Evolutionary conservation across 1,139 yeast genomes (phyloP).

Genomic region (Hyphopichia burtonii): DNA sequence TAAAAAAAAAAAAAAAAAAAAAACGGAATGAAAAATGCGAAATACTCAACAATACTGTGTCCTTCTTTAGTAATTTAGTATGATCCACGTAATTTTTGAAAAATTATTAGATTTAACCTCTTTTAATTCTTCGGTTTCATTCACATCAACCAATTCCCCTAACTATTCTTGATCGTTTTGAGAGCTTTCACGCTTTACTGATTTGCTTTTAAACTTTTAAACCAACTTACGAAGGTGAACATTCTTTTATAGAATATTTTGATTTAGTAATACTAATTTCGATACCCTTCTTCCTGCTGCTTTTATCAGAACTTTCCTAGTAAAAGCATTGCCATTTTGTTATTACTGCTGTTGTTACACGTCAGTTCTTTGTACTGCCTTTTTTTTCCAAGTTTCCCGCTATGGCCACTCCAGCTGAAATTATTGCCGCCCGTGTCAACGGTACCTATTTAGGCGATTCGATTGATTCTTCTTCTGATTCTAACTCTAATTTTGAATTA

Average conservation of each 20-base stretch:
- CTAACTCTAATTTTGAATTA: not conserved
- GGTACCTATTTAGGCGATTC: constrained; percentile 21
- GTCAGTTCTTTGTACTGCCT: not conserved
- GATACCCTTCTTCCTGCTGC: constrained; percentile 5
- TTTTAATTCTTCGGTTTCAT: not conserved
- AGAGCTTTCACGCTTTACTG: too few species aligned
- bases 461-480: not conserved
- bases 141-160: not conserved
- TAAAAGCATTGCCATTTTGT: constrained; percentile 6
- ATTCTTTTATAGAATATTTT: too few species aligned
- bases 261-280: not conserved
- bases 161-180: too few species aligned
- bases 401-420: constrained; percentile 63
- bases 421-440: constrained; percentile 53
- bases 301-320: not conserved
- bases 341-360: not conserved
- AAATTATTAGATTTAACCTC: not conserved
- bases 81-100: not conserved
- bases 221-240: too few species aligned
- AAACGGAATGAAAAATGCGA: not conserved
- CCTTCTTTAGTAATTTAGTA: not conserved
- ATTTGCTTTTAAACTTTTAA: too few species aligned
- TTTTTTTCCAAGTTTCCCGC: not conserved
- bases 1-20: too few species aligned
- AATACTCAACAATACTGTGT: not conserved